A percentile compares a stretch with the other conserved stretches of the same genome.
phyloP scores from a whole-genome alignment of 208 protist species.

The Leishmania braziliensis region DNA sequence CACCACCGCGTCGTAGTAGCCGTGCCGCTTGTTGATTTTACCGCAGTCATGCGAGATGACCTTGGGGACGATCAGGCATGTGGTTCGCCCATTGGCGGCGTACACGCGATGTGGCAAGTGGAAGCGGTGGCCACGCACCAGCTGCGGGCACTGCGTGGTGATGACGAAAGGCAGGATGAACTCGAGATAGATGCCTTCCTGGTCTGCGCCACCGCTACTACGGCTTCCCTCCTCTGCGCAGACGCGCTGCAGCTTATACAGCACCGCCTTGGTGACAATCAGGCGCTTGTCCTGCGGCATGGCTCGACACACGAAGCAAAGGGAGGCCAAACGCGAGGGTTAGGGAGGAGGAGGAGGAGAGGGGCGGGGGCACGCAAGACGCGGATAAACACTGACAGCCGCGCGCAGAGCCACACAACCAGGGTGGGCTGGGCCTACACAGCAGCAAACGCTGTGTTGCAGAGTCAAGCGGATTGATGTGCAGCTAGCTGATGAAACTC shows the following conservation, averaged over 20 bases:
- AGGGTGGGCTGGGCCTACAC: too few relatives aligned
- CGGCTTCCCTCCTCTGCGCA: slow-evolving; percentile 27
- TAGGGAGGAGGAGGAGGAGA: background rate
- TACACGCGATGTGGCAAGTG: slow-evolving; percentile 67
- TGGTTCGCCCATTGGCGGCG: slow-evolving; percentile 60
- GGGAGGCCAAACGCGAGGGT: too few relatives aligned
- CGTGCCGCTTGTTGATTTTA: slow-evolving; percentile 88
- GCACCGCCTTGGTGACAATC: slow-evolving; percentile 84
- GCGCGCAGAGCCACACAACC: background rate
- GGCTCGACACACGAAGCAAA: background rate
- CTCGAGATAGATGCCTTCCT: slow-evolving; percentile 71
- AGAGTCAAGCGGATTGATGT: background rate
- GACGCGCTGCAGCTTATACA: slow-evolving; percentile 79
- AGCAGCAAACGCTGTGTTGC: background rate
- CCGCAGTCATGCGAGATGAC: slow-evolving; percentile 68
- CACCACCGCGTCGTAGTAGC: slow-evolving; percentile 86
- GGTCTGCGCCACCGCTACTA: slow-evolving; percentile 28
- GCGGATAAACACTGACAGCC: background rate
- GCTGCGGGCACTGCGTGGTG: slow-evolving; percentile 62
- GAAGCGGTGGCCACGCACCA: slow-evolving; percentile 46
- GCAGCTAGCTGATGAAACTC: background rate
- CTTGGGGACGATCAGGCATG: slow-evolving; percentile 82
- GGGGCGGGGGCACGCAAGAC: background rate
- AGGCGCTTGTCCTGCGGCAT: slow-evolving; percentile 92
- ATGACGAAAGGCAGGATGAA: slow-evolving; percentile 74